Conservation (phyloP, 1,284 basidiomycete species). For the Moniliophthora roreri region DNA sequence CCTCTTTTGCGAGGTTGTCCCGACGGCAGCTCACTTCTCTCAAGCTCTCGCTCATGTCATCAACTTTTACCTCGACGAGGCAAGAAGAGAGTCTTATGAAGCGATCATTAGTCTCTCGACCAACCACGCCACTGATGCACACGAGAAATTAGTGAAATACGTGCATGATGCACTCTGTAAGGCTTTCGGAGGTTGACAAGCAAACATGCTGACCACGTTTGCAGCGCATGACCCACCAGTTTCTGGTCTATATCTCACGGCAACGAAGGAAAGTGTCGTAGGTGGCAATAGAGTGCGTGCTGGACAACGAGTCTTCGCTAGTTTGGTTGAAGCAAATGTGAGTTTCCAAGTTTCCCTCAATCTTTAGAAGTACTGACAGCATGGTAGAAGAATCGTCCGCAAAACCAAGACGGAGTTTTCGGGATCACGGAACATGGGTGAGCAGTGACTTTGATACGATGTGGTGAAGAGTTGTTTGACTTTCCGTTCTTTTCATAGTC, state of each 20-base stretch:
- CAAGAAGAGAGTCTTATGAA: slow-evolving; percentile 36
- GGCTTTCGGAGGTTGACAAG: slow-evolving; percentile 20
- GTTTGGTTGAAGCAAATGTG: slow-evolving; percentile 10
- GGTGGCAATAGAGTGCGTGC: slow-evolving; percentile 22
- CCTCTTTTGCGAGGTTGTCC: slow-evolving; percentile 48
- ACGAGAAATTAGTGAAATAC: slow-evolving; percentile 39
- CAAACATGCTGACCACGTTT: background rate
- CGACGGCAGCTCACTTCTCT: slow-evolving; percentile 53
- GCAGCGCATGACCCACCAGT: slow-evolving; percentile 25
- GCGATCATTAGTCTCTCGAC: slow-evolving; percentile 39
- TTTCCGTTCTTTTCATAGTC: no score
- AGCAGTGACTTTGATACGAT: slow-evolving; percentile 9
- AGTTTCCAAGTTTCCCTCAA: slow-evolving; percentile 18
- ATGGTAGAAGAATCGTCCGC: slow-evolving; percentile 20
- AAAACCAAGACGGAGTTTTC: slow-evolving; percentile 30
- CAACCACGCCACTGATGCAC: slow-evolving; percentile 22
- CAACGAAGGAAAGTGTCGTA: slow-evolving; percentile 27
- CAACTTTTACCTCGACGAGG: slow-evolving; percentile 60
- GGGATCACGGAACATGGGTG: slow-evolving; percentile 41
- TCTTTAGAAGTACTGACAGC: slow-evolving; percentile 6
- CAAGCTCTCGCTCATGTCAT: slow-evolving; percentile 58
- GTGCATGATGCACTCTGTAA: slow-evolving; percentile 54
- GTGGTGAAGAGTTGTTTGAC: no score
- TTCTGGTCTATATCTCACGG: slow-evolving; percentile 42
- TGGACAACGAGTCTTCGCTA: slow-evolving; percentile 23